Base-by-base conservation (phyloP, 495 filamentous ascomycete species). In the Aeminium ludgeri region DNA sequence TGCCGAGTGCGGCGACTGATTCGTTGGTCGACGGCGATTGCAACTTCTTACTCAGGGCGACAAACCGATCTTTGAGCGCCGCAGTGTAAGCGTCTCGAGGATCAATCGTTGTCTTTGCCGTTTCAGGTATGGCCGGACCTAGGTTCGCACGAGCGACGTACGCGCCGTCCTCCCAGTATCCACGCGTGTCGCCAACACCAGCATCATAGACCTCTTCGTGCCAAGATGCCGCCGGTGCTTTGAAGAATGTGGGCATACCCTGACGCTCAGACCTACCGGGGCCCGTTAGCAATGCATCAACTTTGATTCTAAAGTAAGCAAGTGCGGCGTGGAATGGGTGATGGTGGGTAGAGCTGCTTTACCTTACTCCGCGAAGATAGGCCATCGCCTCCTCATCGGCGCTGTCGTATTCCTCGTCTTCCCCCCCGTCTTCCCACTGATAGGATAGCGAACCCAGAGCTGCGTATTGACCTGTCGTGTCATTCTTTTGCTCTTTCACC, bases 91-190 rank as follows among this genome's bases (percentile, higher is more conserved):
- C 35, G 8, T 46, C 25, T 51, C 40, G 49, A 25, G 40, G 38
- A 12, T 41, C 38, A n/a, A 42, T 27, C 6, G 12, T 20, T 15
- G 11, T 34, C 13, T 30, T n/a, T 1, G 43, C 32, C 10, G 38
- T 20, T 10, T 32, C 20, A 11, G 48, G 40, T 7, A 46, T 34
- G 8, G 27, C 20, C 2, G 48, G 51, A 10, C 48, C 51, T 19
- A 53, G 46, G 2, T 55, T 52, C 1, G 68, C 68, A 1, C 57
- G 61, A 10, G 72, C 76, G 10, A 68, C 68, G 45, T 79, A 86
- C n/a, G 78, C 76, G 28, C 81, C 80, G 51, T 85, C 74, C 19
- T 67, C 52, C 50, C 81, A 82, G 49, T 69, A 76, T 2, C 74
- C 80, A 34, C 72, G 50, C 25, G 59, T 58, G 53, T 73, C 67